Base-by-base conservation (phyloP, 2,329 filamentous ascomycete genomes). In the Aspergillus felis region DNA sequence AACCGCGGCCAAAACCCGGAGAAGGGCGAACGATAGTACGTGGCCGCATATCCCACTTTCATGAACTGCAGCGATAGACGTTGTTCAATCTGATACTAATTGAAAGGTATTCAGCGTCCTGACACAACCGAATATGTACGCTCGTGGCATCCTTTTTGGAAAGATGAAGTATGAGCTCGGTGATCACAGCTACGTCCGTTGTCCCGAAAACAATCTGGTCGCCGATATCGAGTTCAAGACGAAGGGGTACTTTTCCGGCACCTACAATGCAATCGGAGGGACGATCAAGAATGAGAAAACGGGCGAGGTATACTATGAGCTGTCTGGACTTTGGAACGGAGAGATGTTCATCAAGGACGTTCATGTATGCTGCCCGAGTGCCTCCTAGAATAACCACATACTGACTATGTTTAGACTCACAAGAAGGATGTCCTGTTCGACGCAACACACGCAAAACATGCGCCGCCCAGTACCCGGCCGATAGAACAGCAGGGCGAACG, bases 81-180 rank as follows among this genome's bases (percentile, higher is more conserved):
- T 24, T 25, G 6, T 14, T 50, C 25, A 4, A 35, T 29, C 32
- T 10, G 10, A 8, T 22, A 9, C 41, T 57, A 17, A 22, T 24
- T 14, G 25, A 9, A 25, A 20, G 10, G 42, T 35, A 29, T 59
- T 61, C 65, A 95, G 91, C 76, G 90, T 95, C 69, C 78, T 97
- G 53, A 97, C 94, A 4, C 94, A 99, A 71, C 94, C 94, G 20
- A 99, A 99, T 79, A 99, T 99, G 92, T 99, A 99, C 74, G 94
- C 93, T 24, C 86, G 94, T 61, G 93, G 94, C 38, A 97, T 99
- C 59, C 81, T 99, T 8, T 97, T 99, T 69, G 94, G 94, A 50
- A 97, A 97, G 75, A 97, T 99, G 94, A 97, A 97, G 76, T 99
- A 97, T 75, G 94, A 99, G 78, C 85, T 99, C 7, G 94, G 93